Percentiles rank a stretch among this genome's conserved stretches.
phyloP scores from a whole-genome alignment of 352 stramenopile genomes.

The Phytophthora megakarya region DNA sequence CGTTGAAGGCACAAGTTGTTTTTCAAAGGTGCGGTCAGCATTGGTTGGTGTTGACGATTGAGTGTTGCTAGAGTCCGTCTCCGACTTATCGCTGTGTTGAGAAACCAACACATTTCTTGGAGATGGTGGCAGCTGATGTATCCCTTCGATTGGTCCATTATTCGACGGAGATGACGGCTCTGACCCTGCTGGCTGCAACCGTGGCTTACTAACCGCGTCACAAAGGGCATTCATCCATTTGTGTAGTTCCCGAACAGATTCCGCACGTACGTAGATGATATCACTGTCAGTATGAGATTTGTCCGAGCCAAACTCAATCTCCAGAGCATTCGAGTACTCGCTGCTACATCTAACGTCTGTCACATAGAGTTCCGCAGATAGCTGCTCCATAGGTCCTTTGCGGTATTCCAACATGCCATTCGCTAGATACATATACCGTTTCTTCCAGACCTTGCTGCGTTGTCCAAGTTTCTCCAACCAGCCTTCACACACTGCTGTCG shows the following conservation, averaged over 20 bases:
- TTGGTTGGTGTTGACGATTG: slow-evolving; percentile 15
- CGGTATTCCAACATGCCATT: slow-evolving; percentile 69
- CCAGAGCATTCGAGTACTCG: slow-evolving; percentile 36
- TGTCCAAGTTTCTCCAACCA: slow-evolving; percentile 68
- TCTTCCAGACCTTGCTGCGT: slow-evolving; percentile 54
- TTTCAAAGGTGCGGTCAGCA: slow-evolving; percentile 9
- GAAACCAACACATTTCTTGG: slow-evolving; percentile 20
- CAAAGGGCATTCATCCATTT: slow-evolving; percentile 65
- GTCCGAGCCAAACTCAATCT: slow-evolving; percentile 63
- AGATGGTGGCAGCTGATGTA: slow-evolving; percentile 30
- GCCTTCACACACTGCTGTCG: slow-evolving; percentile 45
- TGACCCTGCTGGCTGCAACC: slow-evolving; percentile 3
- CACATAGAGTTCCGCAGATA: slow-evolving; percentile 53
- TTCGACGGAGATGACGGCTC: slow-evolving; percentile 7
- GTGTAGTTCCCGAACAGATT: slow-evolving; percentile 49
- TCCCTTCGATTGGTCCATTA: slow-evolving; percentile 9
- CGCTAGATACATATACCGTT: slow-evolving; percentile 64
- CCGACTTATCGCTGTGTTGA: slow-evolving; percentile 14
- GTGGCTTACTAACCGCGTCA: slow-evolving; percentile 42
- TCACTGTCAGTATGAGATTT: slow-evolving; percentile 32
- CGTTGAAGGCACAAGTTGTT: slow-evolving; percentile 1
- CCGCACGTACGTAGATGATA: slow-evolving; percentile 47
- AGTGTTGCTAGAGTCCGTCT: slow-evolving; percentile 1
- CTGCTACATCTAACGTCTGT: slow-evolving; percentile 54
- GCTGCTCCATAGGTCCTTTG: slow-evolving; percentile 51